Base-by-base conservation (phyloP, 768 basidiomycete species). In the Tylopilus plumbeoviolaceoides region DNA sequence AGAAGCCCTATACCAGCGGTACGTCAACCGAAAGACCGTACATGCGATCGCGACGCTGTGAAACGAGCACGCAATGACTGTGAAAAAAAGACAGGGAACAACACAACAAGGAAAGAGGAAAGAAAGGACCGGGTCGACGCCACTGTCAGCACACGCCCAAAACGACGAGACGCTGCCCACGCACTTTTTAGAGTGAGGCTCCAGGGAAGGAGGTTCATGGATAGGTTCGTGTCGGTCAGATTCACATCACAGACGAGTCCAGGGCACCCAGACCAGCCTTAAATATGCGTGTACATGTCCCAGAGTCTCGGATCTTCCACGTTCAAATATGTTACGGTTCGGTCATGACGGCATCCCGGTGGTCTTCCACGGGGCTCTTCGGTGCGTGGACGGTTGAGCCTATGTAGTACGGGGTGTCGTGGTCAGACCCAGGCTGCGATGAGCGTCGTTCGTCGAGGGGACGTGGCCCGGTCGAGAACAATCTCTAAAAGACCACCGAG, bases 11-110 rank as follows among this genome's bases (percentile, higher is more conserved):
- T 55, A 46, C 55, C 55, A 55, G 27, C 64, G 59, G 47, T 63
- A 63, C 5, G 15, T 1, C 8, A 70, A 17, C 46, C 67, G 56
- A n/a, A 65, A 61, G 4, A 59, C 7, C 7, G 67, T 70, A 45
- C 56, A 51, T 15, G 50, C 30, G 17, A 70, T 62, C 20, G 66
- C 66, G 2, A 58, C 44, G 2, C 53, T n/a, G 3, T 68, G 66
- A 15, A 56, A 59, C 7, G 39, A 25, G 20, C 38, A 42, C 9
- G 52, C 56, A 39, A 59, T 44, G 23, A 62, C 63, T 70, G 25
- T 31, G 27, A 36, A 27, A 14, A n/a, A 30, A 44, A 12, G 27
- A 33, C 3, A 20, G 18, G 18, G 31, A 21, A 5, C 23, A 5
- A 2, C 23, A 5, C 23, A 23, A 2, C 23, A 23, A 23, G 4